These are phyloP conservation scores for Alternaria solani DNA, from an alignment of 2,329 filamentous ascomycete genomes.

Conservation along the genomic window DNA sequence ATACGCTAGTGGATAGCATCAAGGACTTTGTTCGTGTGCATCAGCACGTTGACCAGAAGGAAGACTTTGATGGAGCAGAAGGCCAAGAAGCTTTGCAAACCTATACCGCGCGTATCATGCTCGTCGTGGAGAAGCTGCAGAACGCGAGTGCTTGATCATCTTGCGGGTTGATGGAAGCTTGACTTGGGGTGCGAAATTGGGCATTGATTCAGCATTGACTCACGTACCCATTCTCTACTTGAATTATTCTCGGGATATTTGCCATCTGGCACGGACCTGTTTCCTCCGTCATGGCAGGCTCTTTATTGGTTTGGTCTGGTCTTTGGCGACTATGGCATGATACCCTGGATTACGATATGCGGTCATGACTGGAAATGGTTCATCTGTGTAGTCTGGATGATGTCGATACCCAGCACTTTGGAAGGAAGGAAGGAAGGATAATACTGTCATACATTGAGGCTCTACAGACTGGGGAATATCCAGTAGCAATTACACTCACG, in stretches of 20 bases:
- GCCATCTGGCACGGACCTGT: neutral
- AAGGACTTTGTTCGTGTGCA: conserved; percentile 70
- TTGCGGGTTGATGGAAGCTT: neutral
- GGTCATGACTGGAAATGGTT: neutral
- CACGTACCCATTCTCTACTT: conserved; percentile 10
- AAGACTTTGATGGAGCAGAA: conserved; percentile 58
- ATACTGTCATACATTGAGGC: neutral
- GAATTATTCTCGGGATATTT: conserved; percentile 3
- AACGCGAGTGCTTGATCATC: conserved; percentile 20
- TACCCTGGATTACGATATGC: conserved; percentile 13
- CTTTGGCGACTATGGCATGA: conserved; percentile 21
- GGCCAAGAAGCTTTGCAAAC: conserved; percentile 56
- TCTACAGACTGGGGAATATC: conserved; percentile 19
- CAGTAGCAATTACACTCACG: conserved; percentile 10
- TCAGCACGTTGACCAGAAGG: conserved; percentile 63
- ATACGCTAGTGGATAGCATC: conserved; percentile 63
- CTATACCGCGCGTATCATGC: conserved; percentile 63
- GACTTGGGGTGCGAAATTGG: conserved; percentile 3
- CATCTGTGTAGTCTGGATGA: neutral
- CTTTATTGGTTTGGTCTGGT: conserved; percentile 9
- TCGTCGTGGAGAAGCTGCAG: conserved; percentile 59
- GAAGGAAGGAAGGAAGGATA: conserved; percentile 1
- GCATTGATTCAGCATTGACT: neutral
- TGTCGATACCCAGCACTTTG: conserved; percentile 9
- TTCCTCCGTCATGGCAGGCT: conserved; percentile 9